phyloP scores from a whole-genome alignment of 441 rosid species.

The Gossypium gossypioides region DNA sequence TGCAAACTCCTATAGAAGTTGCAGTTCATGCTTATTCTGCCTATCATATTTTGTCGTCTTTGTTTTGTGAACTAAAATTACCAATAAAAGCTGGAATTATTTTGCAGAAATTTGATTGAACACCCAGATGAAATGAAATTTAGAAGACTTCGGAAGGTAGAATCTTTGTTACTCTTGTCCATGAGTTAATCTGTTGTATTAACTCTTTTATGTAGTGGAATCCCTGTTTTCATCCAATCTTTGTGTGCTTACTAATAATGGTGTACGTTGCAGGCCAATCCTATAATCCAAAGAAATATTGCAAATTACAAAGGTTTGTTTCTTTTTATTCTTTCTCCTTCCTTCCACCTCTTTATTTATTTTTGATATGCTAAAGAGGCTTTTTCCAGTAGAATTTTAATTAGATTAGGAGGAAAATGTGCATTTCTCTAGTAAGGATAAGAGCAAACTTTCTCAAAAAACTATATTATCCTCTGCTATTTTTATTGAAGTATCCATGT shows the following conservation, averaged over 20 bases:
- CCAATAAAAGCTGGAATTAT: conserved; percentile 7
- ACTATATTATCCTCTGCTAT: neutral
- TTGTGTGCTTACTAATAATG: conserved; percentile 6
- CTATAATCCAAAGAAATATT: conserved; percentile 52
- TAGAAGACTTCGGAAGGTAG: conserved; percentile 76
- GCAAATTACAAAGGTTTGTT: conserved; percentile 49
- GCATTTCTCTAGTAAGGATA: neutral
- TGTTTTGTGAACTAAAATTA: neutral
- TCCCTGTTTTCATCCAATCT: neutral
- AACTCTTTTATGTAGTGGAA: neutral
- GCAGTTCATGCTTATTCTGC: neutral
- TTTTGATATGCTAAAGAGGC: neutral
- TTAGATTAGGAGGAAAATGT: neutral
- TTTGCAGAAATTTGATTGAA: conserved; percentile 62
- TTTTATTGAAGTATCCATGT: neutral
- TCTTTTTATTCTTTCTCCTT: neutral
- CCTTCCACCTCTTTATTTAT: neutral
- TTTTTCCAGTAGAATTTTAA: neutral
- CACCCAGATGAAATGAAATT: conserved; percentile 67
- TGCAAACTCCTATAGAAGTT: neutral
- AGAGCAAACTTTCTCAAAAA: neutral
- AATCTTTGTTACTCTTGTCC: neutral
- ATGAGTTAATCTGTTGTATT: neutral
- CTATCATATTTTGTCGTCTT: neutral
- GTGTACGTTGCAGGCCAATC: conserved; percentile 62